A percentile compares a stretch with the other conserved stretches of the same genome.
Conservation (phyloP, 768 basidiomycete species). For the Trametes punicea region DNA sequence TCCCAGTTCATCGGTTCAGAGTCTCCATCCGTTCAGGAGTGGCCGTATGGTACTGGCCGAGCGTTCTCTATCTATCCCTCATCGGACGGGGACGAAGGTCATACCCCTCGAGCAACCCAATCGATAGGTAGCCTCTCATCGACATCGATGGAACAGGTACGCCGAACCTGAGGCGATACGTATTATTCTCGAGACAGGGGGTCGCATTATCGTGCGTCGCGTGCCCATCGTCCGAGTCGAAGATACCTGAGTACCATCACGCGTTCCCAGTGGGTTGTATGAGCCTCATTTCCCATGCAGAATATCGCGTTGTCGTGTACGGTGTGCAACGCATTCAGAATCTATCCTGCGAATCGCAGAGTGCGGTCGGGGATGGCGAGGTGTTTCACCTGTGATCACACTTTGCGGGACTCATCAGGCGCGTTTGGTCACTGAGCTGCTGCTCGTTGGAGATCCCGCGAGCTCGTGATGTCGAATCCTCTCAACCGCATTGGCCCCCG, state of each 20-base stretch:
- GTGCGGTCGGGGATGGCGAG: no score
- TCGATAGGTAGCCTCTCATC: slow-evolving; percentile 1
- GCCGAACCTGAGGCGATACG: neutral
- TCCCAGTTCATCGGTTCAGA: neutral
- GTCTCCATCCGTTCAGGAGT: neutral
- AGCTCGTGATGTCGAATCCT: neutral
- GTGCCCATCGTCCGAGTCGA: neutral
- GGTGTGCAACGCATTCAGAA: no score
- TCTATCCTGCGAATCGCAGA: no score
- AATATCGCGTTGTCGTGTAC: no score
- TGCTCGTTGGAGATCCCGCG: no score
- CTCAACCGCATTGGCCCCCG: neutral
- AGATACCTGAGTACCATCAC: no score
- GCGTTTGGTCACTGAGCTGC: no score
- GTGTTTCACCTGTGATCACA: no score
- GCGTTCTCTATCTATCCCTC: neutral
- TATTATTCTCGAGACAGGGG: neutral
- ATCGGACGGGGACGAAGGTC: slow-evolving; percentile 4
- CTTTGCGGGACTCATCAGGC: no score
- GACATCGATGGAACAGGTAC: neutral
- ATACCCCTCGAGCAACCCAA: neutral
- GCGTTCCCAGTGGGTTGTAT: no score
- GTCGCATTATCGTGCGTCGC: neutral
- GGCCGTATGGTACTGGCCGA: neutral
- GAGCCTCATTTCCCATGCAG: no score